Evolutionary conservation across 192 early-diverging fungal species (phyloP).

Genomic region (Haplosporangium gracile): DNA sequence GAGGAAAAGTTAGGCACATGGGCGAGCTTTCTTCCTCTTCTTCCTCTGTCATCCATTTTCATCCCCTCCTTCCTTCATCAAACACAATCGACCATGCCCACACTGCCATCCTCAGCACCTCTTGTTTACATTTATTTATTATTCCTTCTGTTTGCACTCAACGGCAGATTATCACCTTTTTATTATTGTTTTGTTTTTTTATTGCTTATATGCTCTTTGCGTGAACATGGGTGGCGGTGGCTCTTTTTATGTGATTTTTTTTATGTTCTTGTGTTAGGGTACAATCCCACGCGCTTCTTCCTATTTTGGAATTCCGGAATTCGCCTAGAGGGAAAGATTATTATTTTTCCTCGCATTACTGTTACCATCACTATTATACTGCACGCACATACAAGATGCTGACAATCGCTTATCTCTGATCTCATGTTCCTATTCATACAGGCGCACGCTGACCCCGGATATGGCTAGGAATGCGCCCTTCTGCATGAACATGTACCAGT

Average conservation of each 20-base stretch:
- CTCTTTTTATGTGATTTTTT: no score
- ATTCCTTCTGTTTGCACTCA: no score
- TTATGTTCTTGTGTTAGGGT: not conserved
- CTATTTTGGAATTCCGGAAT: conserved; percentile 60
- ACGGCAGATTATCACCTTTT: no score
- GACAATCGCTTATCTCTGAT: conserved; percentile 12
- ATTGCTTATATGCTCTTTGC: not conserved
- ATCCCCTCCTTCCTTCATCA: not conserved
- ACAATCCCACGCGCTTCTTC: conserved; percentile 34
- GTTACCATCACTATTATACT: no score
- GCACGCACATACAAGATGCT: not conserved
- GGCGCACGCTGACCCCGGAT: conserved; percentile 77
- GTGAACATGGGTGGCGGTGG: conserved; percentile 6
- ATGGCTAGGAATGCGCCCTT: conserved; percentile 76
- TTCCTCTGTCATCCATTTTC: not conserved
- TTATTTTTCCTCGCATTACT: not conserved
- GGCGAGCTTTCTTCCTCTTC: not conserved
- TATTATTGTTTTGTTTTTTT: no score
- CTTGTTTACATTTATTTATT: not conserved
- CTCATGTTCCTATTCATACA: conserved; percentile 59
- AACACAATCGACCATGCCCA: not conserved
- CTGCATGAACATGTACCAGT: conserved; percentile 88
- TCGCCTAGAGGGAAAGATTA: conserved; percentile 52
- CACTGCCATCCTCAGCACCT: not conserved
- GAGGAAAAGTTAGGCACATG: not conserved